phyloP scores from a whole-genome alignment of 2,329 filamentous ascomycete genomes.

The Aspergillus sojae region DNA sequence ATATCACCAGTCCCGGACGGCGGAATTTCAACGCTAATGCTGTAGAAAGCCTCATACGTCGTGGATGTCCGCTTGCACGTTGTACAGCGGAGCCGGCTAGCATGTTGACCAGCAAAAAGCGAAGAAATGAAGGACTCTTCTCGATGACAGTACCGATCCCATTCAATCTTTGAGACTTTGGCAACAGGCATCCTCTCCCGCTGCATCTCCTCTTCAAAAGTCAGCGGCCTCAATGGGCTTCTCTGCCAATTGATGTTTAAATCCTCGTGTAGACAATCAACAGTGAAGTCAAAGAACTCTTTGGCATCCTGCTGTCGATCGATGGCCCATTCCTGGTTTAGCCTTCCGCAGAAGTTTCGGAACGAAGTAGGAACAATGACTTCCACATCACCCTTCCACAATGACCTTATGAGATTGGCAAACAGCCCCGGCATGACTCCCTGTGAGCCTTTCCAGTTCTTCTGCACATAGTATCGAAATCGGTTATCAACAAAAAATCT shows the following conservation, averaged over 20 bases:
- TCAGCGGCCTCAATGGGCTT: constrained; percentile 60
- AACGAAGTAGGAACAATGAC: constrained; percentile 63
- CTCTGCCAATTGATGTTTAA: constrained; percentile 70
- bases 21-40: constrained; percentile 71
- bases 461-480: constrained; percentile 62
- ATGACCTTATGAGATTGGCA: constrained; percentile 61
- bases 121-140: constrained; percentile 77
- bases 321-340: constrained; percentile 71
- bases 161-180: constrained; percentile 72
- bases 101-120: constrained; percentile 75
- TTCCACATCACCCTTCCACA: constrained; percentile 63
- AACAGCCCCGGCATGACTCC: constrained; percentile 65
- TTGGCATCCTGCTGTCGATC: constrained; percentile 84
- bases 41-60: constrained; percentile 71
- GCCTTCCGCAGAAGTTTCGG: constrained; percentile 64
- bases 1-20: constrained; percentile 62
- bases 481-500: constrained; percentile 67
- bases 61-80: constrained; percentile 66
- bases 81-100: constrained; percentile 62
- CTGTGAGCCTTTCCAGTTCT: constrained; percentile 67
- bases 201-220: constrained; percentile 60
- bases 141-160: constrained; percentile 69
- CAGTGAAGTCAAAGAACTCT: constrained; percentile 82
- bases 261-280: constrained; percentile 83
- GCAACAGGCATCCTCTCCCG: constrained; percentile 64